Conservation (phyloP, 495 filamentous ascomycete species). For the Penicillium longicatenatum region DNA sequence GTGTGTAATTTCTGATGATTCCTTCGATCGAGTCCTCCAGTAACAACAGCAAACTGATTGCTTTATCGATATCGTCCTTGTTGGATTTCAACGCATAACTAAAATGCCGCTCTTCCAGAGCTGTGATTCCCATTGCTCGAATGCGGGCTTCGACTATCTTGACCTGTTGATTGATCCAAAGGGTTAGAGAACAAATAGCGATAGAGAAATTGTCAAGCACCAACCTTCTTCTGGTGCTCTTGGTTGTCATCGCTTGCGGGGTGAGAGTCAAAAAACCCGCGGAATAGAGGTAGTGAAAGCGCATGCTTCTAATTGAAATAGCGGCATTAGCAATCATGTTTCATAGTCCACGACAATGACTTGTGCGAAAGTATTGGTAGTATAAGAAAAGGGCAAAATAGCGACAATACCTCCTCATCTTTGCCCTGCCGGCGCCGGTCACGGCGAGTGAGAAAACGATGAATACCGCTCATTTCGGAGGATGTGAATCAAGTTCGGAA, state of each 20-base stretch:
- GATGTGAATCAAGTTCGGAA: background rate
- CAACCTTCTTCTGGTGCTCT: slow-evolving; percentile 46
- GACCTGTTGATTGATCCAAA: slow-evolving; percentile 25
- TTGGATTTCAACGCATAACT: slow-evolving; percentile 67
- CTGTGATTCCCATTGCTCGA: slow-evolving; percentile 35
- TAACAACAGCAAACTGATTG: slow-evolving; percentile 72
- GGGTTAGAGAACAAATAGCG: slow-evolving; percentile 12
- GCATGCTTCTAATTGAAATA: slow-evolving; percentile 21
- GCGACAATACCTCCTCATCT: slow-evolving; percentile 48
- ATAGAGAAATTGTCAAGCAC: background rate
- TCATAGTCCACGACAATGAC: background rate
- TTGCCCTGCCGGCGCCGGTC: slow-evolving; percentile 62
- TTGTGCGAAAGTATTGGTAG: background rate
- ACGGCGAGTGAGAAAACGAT: slow-evolving; percentile 71
- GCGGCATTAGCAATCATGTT: background rate
- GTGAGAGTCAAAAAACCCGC: slow-evolving; percentile 38
- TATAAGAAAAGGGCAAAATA: background rate
- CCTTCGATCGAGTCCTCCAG: slow-evolving; percentile 80
- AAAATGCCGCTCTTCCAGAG: slow-evolving; percentile 54
- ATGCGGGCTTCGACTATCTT: slow-evolving; percentile 39
- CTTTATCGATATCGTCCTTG: slow-evolving; percentile 70
- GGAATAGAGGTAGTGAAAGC: slow-evolving; percentile 33
- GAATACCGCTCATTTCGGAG: slow-evolving; percentile 57
- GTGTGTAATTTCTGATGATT: slow-evolving; percentile 71
- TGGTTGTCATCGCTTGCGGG: slow-evolving; percentile 19